Base-by-base conservation (phyloP, 345 rosid species). In the Brassica napus region DNA sequence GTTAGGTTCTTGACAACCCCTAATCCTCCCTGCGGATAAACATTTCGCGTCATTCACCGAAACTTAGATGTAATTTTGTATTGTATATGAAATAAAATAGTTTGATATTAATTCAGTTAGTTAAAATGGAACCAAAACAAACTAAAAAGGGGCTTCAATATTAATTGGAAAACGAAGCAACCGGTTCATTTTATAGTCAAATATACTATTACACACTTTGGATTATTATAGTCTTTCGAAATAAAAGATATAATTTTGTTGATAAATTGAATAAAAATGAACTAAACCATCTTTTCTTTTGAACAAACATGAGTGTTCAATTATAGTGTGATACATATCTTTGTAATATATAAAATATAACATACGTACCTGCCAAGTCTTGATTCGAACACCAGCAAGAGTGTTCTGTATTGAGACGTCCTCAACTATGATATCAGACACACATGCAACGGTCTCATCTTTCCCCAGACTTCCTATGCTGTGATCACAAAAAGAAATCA, bases 401-500 rank as follows among this genome's bases (percentile, higher is more conserved):
- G 98, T 88, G 79, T 82, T 86, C 59, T 83, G 82, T 0, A 90
- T 61, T 23, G 87, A 84, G 81, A 87, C 74, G 34, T 86, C 81
- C 76, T 92, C 96, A 1, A 89, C 92, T 52, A 86, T 68, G 61
- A 92, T 83, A 73, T 88, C 74, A 14, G 93, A 90, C 34, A 94
- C 96, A 81, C 94, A 94, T 10, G 96, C 94, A 28, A 84, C 84
- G 35, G 82, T 90, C 77, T 84, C 85, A 69, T 86, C 92, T 81
- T 88, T 94, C 69, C 97, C 98, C 6, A 90, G 88, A 15, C 96
- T 82, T 68, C 97, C 97, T 73, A 92, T 66, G 71, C 97, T 94
- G 90, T 68, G 28, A 30, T 59, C 64, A 44, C 28, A 77, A 42
- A 37, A 3, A 54, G 26, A 6, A 30, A 16, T 59, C 57, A 64